These are phyloP conservation scores for Vitis riparia DNA, from an alignment of 164 flowering plant genomes.

Conservation along the genomic window DNA sequence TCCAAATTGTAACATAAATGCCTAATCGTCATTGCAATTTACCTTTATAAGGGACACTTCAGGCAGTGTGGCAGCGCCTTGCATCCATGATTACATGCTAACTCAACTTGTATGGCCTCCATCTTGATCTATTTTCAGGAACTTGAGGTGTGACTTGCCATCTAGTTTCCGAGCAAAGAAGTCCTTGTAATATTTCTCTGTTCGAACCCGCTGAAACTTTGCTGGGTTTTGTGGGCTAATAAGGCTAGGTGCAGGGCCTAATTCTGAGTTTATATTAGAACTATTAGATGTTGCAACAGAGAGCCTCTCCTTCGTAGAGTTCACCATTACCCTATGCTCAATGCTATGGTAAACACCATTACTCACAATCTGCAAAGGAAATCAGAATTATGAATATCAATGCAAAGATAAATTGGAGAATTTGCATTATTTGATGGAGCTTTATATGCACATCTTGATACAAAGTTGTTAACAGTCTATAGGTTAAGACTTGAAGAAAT, in stretches of 20 bases:
- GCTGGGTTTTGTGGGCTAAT: slow-evolving; percentile 24
- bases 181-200: slow-evolving; percentile 12
- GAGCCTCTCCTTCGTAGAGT: slow-evolving; percentile 29
- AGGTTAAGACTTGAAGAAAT: too few relatives aligned
- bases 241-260: slow-evolving; percentile 37
- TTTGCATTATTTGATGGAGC: too few relatives aligned
- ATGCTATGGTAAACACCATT: slow-evolving; percentile 27
- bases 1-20: too few relatives aligned
- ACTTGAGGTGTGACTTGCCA: slow-evolving; percentile 28
- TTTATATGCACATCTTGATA: too few relatives aligned
- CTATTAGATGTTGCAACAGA: slow-evolving; percentile 28
- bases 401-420: too few relatives aligned
- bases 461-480: too few relatives aligned
- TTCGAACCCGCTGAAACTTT: slow-evolving; percentile 1
- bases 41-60: background rate
- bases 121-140: slow-evolving; percentile 12
- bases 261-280: slow-evolving; percentile 19
- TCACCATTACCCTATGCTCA: slow-evolving; percentile 28
- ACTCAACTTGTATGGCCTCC: background rate
- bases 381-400: background rate
- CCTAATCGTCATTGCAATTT: background rate
- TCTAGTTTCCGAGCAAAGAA: slow-evolving; percentile 20
- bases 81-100: background rate
- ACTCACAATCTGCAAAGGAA: slow-evolving; percentile 22
- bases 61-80: too few relatives aligned